Evolutionary conservation across 2,329 filamentous ascomycete species (phyloP).

Genomic region (Exophiala alcalophila): DNA sequence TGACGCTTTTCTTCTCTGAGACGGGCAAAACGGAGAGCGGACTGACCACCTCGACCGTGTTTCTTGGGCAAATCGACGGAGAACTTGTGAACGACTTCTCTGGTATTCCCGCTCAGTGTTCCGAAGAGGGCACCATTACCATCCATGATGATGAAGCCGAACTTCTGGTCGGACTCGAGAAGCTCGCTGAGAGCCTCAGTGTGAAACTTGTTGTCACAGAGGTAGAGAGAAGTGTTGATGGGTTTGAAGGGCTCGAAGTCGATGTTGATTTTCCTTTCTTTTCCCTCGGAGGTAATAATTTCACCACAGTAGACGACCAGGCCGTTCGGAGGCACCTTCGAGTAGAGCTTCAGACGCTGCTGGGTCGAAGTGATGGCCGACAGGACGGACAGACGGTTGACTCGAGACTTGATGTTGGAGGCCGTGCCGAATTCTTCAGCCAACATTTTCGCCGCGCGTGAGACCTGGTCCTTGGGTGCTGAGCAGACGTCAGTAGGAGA

Average conservation of each 20-base stretch:
- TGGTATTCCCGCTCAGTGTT: conserved; percentile 93
- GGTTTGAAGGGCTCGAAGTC: conserved; percentile 99
- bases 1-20: conserved; percentile 98
- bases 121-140: conserved; percentile 97
- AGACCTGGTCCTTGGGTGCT: conserved; percentile 98
- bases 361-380: conserved; percentile 99
- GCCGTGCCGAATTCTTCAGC: conserved; percentile 99
- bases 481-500: conserved; percentile 22
- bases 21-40: conserved; percentile 97
- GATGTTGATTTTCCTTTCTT: conserved; percentile 99
- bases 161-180: conserved; percentile 97
- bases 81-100: conserved; percentile 97
- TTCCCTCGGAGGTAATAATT: conserved; percentile 98
- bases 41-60: conserved; percentile 99
- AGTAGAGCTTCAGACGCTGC: conserved; percentile 98
- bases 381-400: conserved; percentile 96
- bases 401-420: conserved; percentile 98
- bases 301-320: conserved; percentile 99
- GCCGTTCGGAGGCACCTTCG: conserved; percentile 96
- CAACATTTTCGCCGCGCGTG: conserved; percentile 97
- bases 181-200: conserved; percentile 96
- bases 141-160: conserved; percentile 99
- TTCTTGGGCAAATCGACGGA: conserved; percentile 99
- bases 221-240: conserved; percentile 98
- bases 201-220: conserved; percentile 99